phyloP scores from a whole-genome alignment of 2,329 filamentous ascomycete species.

The Penicillium sp. region DNA sequence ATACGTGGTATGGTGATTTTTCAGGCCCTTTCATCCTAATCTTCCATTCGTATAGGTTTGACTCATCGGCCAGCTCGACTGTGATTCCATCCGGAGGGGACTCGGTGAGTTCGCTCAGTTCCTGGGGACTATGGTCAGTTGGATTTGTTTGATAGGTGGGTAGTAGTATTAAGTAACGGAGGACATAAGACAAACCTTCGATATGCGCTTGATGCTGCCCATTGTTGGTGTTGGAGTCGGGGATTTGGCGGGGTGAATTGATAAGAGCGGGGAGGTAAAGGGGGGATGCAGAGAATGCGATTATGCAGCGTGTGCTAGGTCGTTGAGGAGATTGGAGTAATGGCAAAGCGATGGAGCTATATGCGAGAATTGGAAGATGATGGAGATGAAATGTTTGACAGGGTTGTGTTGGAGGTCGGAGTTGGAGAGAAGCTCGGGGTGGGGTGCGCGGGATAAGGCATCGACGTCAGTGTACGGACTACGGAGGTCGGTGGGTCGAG shows the following conservation, averaged over 20 bases:
- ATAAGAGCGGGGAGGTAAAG: conserved; percentile 14
- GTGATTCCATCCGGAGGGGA: conserved; percentile 56
- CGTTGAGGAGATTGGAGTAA: too few relatives aligned
- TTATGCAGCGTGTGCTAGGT: not conserved
- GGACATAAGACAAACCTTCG: too few relatives aligned
- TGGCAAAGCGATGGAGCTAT: not conserved
- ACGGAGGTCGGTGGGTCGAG: not conserved
- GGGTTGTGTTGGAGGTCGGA: not conserved
- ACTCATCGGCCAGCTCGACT: conserved; percentile 57
- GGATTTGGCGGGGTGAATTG: conserved; percentile 13
- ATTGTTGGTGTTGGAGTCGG: conserved; percentile 23
- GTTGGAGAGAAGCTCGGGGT: conserved; percentile 18
- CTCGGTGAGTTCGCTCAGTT: conserved; percentile 56
- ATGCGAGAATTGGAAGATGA: not conserved
- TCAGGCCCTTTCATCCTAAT: conserved; percentile 63
- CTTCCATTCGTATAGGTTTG: conserved; percentile 65
- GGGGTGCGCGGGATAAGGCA: conserved; percentile 17
- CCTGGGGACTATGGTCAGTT: conserved; percentile 42
- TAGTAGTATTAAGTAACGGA: too few relatives aligned
- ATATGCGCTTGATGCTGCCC: conserved; percentile 47
- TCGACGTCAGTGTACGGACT: conserved; percentile 29
- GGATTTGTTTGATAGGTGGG: too few relatives aligned
- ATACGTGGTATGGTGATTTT: conserved; percentile 62
- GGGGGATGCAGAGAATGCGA: conserved; percentile 2
- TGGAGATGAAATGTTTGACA: not conserved